These are phyloP conservation scores for Ambrosia artemisiifolia DNA, from an alignment of 129 eudicot species.

Conservation along the genomic window DNA sequence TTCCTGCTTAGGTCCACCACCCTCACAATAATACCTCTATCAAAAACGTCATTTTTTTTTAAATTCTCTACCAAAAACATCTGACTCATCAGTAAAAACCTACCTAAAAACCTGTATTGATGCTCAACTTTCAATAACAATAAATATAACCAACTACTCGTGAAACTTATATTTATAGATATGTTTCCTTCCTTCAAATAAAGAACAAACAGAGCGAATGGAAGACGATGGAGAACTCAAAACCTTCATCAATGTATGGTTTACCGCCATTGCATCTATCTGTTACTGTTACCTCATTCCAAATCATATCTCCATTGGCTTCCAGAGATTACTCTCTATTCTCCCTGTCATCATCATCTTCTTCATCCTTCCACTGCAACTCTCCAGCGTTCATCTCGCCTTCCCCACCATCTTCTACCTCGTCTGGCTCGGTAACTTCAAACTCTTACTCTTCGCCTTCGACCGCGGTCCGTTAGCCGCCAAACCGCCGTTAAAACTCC, in stretches of 20 bases:
- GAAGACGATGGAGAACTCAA: slow-evolving; percentile 32
- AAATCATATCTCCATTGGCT: background rate
- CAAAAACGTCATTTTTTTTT: too few relatives aligned
- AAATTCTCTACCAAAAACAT: too few relatives aligned
- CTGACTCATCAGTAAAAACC: too few relatives aligned
- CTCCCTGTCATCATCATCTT: slow-evolving; percentile 29
- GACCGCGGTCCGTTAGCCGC: slow-evolving; percentile 38
- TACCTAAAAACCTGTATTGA: too few relatives aligned
- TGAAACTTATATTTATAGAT: background rate
- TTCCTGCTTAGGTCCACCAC: too few relatives aligned
- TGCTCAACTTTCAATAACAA: background rate
- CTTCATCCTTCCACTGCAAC: slow-evolving; percentile 29
- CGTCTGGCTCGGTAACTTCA: slow-evolving; percentile 49
- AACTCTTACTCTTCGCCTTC: slow-evolving; percentile 51
- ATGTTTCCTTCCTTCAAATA: background rate
- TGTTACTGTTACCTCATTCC: slow-evolving; percentile 34
- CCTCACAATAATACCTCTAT: too few relatives aligned
- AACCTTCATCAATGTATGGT: slow-evolving; percentile 50
- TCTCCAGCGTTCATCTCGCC: slow-evolving; percentile 25
- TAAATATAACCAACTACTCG: background rate
- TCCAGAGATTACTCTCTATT: slow-evolving; percentile 6
- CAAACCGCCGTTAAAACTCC: slow-evolving; percentile 19
- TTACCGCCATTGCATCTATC: slow-evolving; percentile 19
- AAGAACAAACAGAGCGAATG: background rate
- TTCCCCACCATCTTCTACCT: slow-evolving; percentile 43